These are phyloP conservation scores for Orbilia quercus DNA, from an alignment of 2,329 filamentous ascomycete species.

Conservation along the genomic window DNA sequence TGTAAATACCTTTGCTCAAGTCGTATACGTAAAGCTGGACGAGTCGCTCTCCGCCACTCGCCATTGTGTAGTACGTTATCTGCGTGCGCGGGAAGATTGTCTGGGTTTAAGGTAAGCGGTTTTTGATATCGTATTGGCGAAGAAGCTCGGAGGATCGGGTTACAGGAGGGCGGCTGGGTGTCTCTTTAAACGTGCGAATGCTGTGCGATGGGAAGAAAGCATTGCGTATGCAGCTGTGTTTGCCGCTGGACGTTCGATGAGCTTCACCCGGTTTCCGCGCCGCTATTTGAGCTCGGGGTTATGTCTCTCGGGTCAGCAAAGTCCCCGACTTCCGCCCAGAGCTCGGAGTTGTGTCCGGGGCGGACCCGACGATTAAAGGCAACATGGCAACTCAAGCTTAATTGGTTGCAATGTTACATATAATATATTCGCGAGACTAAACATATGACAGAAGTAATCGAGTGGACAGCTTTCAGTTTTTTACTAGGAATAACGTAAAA, in stretches of 20 bases:
- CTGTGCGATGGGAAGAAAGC: slow-evolving; percentile 4
- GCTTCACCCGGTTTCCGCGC: slow-evolving; percentile 39
- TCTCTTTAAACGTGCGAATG: slow-evolving; percentile 24
- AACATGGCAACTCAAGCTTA: too few relatives aligned
- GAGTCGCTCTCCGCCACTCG: slow-evolving; percentile 47
- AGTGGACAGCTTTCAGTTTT: too few relatives aligned
- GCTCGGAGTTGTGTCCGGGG: background rate
- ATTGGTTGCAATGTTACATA: too few relatives aligned
- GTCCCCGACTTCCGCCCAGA: slow-evolving; percentile 39
- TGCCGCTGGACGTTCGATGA: slow-evolving; percentile 31
- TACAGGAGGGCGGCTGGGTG: background rate
- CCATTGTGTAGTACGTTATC: slow-evolving; percentile 20
- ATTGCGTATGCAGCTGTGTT: slow-evolving; percentile 6
- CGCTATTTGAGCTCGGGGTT: background rate
- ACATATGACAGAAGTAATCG: too few relatives aligned
- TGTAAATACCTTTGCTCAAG: slow-evolving; percentile 69
- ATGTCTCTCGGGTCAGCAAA: slow-evolving; percentile 50
- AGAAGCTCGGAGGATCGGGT: background rate
- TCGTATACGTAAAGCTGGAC: slow-evolving; percentile 83
- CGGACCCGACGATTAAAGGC: background rate
- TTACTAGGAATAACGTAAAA: too few relatives aligned
- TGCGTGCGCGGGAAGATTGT: background rate
- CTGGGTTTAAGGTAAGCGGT: slow-evolving; percentile 6
- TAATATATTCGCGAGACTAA: too few relatives aligned
- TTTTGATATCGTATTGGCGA: background rate